A percentile compares a stretch with the other conserved stretches of the same genome.
These are phyloP conservation scores for Ophiostoma sp. DNA, from an alignment of 2,329 filamentous ascomycete genomes.

Conservation along the genomic window DNA sequence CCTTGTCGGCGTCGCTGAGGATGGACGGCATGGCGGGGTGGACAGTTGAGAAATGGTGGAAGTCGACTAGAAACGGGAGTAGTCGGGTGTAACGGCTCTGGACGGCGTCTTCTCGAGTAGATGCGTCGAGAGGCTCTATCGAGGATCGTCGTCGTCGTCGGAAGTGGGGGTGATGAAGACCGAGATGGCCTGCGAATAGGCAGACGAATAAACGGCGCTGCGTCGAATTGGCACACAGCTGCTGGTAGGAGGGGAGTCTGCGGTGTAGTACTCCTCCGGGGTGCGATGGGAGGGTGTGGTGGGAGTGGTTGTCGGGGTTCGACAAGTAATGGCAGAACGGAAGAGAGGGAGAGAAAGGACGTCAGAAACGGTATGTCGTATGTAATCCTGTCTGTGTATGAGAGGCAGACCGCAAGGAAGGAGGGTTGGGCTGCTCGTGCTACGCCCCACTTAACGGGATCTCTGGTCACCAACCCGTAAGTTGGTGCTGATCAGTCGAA, in stretches of 20 bases:
- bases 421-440: constrained; percentile 13
- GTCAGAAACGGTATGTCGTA: not conserved
- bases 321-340: not conserved
- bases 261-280: not conserved
- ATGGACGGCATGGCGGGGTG: constrained; percentile 53
- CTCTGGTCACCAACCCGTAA: too few species aligned
- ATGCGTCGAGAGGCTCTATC: not conserved
- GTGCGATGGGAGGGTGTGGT: not conserved
- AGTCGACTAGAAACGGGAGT: not conserved
- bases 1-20: constrained; percentile 88
- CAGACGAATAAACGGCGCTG: constrained; percentile 18
- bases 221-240: constrained; percentile 10
- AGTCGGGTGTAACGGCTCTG: not conserved
- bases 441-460: too few species aligned
- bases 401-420: constrained; percentile 20
- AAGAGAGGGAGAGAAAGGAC: not conserved
- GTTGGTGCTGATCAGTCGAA: too few species aligned
- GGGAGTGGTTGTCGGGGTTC: constrained; percentile 10
- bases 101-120: not conserved
- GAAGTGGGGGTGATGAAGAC: not conserved
- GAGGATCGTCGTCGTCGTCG: not conserved
- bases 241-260: constrained; percentile 3
- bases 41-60: not conserved
- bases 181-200: constrained; percentile 12
- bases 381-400: not conserved